Evolutionary conservation across 192 early-diverging fungal genomes (phyloP).

Genomic region (Backusella macrospora): DNA sequence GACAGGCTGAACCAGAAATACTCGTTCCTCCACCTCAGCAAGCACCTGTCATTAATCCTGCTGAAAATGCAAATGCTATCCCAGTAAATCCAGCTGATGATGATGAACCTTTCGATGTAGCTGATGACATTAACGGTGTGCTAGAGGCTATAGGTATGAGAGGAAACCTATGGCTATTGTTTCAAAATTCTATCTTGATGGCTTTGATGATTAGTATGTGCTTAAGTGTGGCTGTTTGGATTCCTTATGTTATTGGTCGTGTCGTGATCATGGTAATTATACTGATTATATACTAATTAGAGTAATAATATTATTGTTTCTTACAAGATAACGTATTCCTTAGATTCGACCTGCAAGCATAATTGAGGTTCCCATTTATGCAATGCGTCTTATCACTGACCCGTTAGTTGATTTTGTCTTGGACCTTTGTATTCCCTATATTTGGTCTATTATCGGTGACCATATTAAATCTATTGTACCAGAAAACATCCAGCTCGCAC

Average conservation of each 20-base stretch:
- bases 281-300: background rate
- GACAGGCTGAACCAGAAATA: slow-evolving; percentile 7
- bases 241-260: slow-evolving; percentile 74
- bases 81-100: slow-evolving; percentile 26
- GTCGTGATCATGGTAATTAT: slow-evolving; percentile 44
- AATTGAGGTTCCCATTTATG: slow-evolving; percentile 51
- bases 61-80: background rate
- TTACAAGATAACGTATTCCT: background rate
- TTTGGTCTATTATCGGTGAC: slow-evolving; percentile 23
- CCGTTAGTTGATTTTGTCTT: slow-evolving; percentile 70
- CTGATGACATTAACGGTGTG: slow-evolving; percentile 73
- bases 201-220: slow-evolving; percentile 71
- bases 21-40: background rate
- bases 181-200: slow-evolving; percentile 84
- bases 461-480: slow-evolving; percentile 25
- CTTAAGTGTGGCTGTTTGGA: slow-evolving; percentile 70
- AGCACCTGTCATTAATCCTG: background rate
- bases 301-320: background rate
- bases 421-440: slow-evolving; percentile 52
- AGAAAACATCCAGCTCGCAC: slow-evolving; percentile 9
- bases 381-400: slow-evolving; percentile 70
- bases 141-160: slow-evolving; percentile 91
- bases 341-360: slow-evolving; percentile 57
- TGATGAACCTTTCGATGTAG: slow-evolving; percentile 56
- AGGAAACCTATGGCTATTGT: slow-evolving; percentile 76